Percentiles rank a stretch among this genome's conserved stretches.
Conservation (phyloP, 139 green algal genomes). For the Chlorella sp. region DNA sequence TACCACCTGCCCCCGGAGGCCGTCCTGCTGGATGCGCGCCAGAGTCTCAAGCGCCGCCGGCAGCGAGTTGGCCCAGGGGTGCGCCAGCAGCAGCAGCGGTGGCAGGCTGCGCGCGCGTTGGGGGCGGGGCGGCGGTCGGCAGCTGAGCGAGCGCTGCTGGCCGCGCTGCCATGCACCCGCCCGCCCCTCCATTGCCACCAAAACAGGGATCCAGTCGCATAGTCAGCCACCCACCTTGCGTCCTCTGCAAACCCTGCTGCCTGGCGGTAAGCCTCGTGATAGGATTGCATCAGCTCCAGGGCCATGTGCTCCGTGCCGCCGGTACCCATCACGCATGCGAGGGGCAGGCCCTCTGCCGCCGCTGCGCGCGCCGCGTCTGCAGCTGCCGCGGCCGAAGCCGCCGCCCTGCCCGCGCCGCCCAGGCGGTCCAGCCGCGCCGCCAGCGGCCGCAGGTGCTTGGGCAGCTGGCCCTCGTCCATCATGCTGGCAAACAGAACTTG, state of each 20-base stretch:
- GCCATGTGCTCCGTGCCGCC: neutral
- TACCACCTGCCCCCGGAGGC: neutral
- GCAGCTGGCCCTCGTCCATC: too few relatives aligned
- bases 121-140: neutral
- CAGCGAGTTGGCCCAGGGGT: conserved; percentile 6
- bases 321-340: conserved; percentile 1
- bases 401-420: neutral
- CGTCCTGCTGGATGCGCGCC: conserved; percentile 6
- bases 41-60: conserved; percentile 4
- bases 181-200: neutral
- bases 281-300: neutral
- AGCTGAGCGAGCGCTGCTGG: too few relatives aligned
- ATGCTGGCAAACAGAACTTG: too few relatives aligned
- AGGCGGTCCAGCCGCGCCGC: neutral
- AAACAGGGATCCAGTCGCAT: neutral
- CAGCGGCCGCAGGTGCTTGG: neutral
- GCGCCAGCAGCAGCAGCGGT: conserved; percentile 9
- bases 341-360: neutral
- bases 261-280: neutral
- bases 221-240: too few relatives aligned
- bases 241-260: neutral
- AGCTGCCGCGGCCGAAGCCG: too few relatives aligned
- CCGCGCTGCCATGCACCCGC: neutral
- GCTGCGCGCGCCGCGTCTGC: neutral
- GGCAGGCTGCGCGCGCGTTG: neutral